phyloP scores from a whole-genome alignment of 2,329 filamentous ascomycete species.

The Macroventuria anomochaeta region DNA sequence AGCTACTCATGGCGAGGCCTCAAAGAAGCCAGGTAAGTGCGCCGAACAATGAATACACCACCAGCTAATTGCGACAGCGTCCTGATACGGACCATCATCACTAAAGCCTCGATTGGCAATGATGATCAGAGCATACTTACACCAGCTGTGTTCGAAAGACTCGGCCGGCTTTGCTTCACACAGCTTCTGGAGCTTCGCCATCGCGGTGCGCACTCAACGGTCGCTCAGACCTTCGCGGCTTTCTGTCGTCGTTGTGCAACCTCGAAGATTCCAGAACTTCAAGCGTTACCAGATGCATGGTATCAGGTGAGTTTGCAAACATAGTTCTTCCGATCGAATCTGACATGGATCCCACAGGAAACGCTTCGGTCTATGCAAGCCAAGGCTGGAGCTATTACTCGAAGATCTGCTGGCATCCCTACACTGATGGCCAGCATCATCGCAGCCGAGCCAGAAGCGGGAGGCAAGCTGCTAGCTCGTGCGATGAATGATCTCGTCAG shows the following conservation, averaged over 20 bases:
- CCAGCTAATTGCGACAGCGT: conserved; percentile 60
- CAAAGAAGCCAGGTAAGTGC: conserved; percentile 83
- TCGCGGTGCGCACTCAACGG: conserved; percentile 90
- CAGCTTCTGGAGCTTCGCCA: conserved; percentile 86
- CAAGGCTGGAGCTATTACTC: conserved; percentile 79
- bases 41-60: not conserved
- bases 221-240: conserved; percentile 82
- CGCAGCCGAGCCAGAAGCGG: conserved; percentile 67
- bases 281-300: conserved; percentile 67
- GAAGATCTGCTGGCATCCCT: conserved; percentile 90
- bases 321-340: fast-evolving
- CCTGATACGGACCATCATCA: conserved; percentile 62
- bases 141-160: conserved; percentile 63
- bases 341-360: conserved; percentile 52
- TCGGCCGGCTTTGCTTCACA: conserved; percentile 78
- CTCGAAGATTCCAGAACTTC: conserved; percentile 54
- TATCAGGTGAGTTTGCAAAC: conserved; percentile 57
- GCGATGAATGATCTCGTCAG: conserved; percentile 68
- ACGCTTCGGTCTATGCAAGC: conserved; percentile 73
- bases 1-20: conserved; percentile 95
- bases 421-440: conserved; percentile 84
- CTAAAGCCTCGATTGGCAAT: conserved; percentile 45
- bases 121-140: conserved; percentile 28
- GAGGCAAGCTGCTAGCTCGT: conserved; percentile 63
- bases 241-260: conserved; percentile 74